phyloP scores from a whole-genome alignment of 23 red algal genomes.

The Cyanidioschyzon merolae region DNA sequence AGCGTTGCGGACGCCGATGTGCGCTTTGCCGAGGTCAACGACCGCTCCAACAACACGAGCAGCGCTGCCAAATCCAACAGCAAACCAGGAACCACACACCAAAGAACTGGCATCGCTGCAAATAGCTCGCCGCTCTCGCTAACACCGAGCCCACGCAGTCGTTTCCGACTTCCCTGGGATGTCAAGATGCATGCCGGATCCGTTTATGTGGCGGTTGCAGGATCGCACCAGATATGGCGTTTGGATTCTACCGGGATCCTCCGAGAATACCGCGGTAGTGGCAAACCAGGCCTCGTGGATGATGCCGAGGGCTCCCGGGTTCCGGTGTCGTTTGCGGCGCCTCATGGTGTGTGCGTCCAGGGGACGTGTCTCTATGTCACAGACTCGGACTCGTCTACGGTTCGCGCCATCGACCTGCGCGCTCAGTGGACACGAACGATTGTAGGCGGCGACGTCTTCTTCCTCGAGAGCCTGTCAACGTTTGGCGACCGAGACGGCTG shows the following conservation, averaged over 20 bases:
- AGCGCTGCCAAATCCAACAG: not conserved
- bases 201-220: conserved; percentile 62
- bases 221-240: conserved; percentile 73
- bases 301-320: not conserved
- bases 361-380: conserved; percentile 44
- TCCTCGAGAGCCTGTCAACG: conserved; percentile 73
- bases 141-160: not conserved
- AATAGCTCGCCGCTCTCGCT: not conserved
- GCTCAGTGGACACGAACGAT: conserved; percentile 38
- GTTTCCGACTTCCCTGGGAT: conserved; percentile 38
- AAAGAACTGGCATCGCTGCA: not conserved
- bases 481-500: conserved; percentile 80
- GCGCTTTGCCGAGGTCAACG: too few relatives aligned
- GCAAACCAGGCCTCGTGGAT: conserved; percentile 48
- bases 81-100: not conserved
- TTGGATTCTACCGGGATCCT: conserved; percentile 20
- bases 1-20: too few relatives aligned
- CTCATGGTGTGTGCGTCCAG: conserved; percentile 28
- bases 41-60: too few relatives aligned
- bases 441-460: conserved; percentile 73
- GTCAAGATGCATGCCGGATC: conserved; percentile 27
- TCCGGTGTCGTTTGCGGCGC: conserved; percentile 50
- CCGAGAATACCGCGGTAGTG: conserved; percentile 35
- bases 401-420: conserved; percentile 43
- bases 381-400: conserved; percentile 68